Base-by-base conservation (phyloP, 73 alveolate species). In the Paramecium primaurelia region DNA sequence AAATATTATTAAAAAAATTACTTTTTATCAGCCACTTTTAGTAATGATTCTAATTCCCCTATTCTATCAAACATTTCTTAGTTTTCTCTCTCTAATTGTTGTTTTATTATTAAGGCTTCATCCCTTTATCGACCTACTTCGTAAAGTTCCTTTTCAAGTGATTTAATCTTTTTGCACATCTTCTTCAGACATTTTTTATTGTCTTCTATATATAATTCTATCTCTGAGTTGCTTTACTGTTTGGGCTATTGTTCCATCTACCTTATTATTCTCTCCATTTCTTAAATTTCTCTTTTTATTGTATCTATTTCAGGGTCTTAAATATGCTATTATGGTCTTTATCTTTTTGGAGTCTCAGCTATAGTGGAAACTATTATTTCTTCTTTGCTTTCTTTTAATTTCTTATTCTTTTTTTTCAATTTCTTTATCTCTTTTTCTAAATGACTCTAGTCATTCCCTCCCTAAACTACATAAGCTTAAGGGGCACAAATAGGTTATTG, bases 1-100 rank as follows among this genome's bases (percentile, higher is more conserved):
- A 10, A 71, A 4, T 37, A 16, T 0, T 73, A 38, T 22, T 4
- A 20, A 11, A 22, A 22, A 6, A 73, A 68, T 4, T 73, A 73
- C 87, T 80, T 80, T 80, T 80, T 80, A 80, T 80, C 91, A 44
- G 91, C 91, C 14, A 80, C 75, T 25, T 80, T 80, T 4, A 80
- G 51, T 20, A 80, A 10, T 20, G 91, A 80, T 47, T 80, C 91
- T 80, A 80, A 80, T 42, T 80, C 91, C 8, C 73, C 73, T 26
- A 80, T 80, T 80, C 91, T 80, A 25, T 80, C 91, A 80, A 80
- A 80, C 91, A 80, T 80, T 2, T 80, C 91, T 45, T 80, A 18
- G 45, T 80, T 80, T 47, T 80, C 91, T 80, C 73, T 80, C 16
- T 80, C 91, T 44, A 80, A 49, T 7, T 80, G 14, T 10, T 49